Percentiles rank a stretch among this genome's conserved stretches.
phyloP scores from a whole-genome alignment of 257 asterid species.

The Solanum pinnatisectum region DNA sequence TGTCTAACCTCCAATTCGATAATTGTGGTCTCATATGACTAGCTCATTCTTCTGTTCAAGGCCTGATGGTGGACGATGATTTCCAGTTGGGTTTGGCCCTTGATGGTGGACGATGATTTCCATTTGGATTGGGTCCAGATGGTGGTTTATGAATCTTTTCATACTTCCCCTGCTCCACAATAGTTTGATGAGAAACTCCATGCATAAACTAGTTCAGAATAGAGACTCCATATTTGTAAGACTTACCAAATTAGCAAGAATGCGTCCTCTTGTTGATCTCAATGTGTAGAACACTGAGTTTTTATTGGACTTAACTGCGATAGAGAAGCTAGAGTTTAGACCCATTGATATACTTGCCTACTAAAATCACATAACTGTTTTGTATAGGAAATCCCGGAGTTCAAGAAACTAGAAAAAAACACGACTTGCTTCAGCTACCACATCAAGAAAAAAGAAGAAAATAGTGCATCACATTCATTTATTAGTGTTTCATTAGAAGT shows the following conservation, averaged over 20 bases:
- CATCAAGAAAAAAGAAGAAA: not conserved
- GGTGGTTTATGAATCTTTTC: conserved; percentile 42
- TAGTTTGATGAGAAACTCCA: conserved; percentile 11
- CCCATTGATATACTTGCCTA: not conserved
- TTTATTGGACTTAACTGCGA: conserved; percentile 31
- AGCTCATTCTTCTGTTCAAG: conserved; percentile 14
- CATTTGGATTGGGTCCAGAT: conserved; percentile 60
- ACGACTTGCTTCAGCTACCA: not conserved
- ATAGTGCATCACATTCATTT: not conserved
- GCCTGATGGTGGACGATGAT: not conserved
- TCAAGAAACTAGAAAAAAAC: not conserved
- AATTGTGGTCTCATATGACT: conserved; percentile 1
- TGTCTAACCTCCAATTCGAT: conserved; percentile 13
- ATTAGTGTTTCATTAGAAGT: not conserved
- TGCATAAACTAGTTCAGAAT: not conserved
- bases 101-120: conserved; percentile 54
- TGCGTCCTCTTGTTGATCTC: conserved; percentile 13
- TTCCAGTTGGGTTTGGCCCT: not conserved
- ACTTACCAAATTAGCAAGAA: conserved; percentile 26
- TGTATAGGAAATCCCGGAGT: not conserved
- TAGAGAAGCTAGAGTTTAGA: conserved; percentile 8
- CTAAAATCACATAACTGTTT: not conserved
- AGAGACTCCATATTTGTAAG: not conserved
- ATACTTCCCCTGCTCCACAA: conserved; percentile 16
- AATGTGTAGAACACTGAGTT: conserved; percentile 19